A percentile compares a stretch with the other conserved stretches of the same genome.
phyloP scores from a whole-genome alignment of 768 basidiomycete species.

The Hysterangium stoloniferum region DNA sequence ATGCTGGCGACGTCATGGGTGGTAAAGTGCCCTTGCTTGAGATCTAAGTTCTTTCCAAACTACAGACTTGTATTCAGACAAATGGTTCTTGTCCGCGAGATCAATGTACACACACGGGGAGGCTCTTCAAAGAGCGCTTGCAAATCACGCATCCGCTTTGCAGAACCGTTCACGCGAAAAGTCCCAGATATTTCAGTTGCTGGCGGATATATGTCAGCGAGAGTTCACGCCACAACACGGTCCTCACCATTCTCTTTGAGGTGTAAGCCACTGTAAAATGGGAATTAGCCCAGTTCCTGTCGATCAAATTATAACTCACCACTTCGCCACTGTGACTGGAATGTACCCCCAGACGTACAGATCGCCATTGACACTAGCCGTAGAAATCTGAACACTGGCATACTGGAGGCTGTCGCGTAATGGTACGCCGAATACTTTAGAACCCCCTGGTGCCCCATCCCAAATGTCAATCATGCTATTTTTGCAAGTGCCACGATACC shows the following conservation, averaged over 20 bases:
- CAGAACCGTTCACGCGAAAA: slow-evolving; percentile 94
- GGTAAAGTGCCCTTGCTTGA: slow-evolving; percentile 81
- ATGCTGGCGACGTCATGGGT: slow-evolving; percentile 97
- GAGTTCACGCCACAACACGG: not conserved
- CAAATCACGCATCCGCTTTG: slow-evolving; percentile 91
- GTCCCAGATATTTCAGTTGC: slow-evolving; percentile 91
- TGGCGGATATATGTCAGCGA: slow-evolving; percentile 20
- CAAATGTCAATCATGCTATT: not conserved
- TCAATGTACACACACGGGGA: slow-evolving; percentile 53
- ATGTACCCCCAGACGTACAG: slow-evolving; percentile 91
- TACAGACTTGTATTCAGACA: slow-evolving; percentile 22
- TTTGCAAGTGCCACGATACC: not conserved
- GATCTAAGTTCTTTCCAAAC: slow-evolving; percentile 93
- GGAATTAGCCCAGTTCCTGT: slow-evolving; percentile 10
- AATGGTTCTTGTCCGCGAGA: not conserved
- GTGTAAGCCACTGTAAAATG: slow-evolving; percentile 63
- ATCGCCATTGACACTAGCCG: slow-evolving; percentile 73
- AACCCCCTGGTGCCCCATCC: not conserved
- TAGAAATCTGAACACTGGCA: slow-evolving; percentile 91
- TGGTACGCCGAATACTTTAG: slow-evolving; percentile 71
- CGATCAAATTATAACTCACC: slow-evolving; percentile 40
- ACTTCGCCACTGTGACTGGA: slow-evolving; percentile 96
- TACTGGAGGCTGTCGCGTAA: slow-evolving; percentile 77
- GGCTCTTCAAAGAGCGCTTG: slow-evolving; percentile 86
- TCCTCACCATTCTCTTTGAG: slow-evolving; percentile 84